Evolutionary conservation across 2,329 filamentous ascomycete species (phyloP).

Genomic region (Cercospora nicotianae): DNA sequence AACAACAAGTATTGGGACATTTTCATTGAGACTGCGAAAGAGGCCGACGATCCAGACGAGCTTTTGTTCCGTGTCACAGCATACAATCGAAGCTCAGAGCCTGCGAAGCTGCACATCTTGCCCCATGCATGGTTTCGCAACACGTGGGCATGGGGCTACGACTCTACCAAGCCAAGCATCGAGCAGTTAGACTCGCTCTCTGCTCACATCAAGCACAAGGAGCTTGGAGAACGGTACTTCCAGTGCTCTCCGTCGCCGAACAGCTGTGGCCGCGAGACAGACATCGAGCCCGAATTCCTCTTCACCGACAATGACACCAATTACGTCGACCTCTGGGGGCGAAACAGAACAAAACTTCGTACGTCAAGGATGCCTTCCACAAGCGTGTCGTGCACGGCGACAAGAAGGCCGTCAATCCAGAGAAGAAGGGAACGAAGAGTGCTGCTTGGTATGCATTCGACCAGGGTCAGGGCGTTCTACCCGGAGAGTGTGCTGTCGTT

Average conservation of each 20-base stretch:
- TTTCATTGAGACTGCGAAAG: conserved; percentile 93
- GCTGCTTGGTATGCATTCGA: conserved; percentile 92
- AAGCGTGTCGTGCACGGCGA: conserved; percentile 79
- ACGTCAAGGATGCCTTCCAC: conserved; percentile 96
- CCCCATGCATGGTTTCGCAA: conserved; percentile 97
- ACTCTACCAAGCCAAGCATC: conserved; percentile 82
- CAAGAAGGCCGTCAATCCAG: conserved; percentile 78
- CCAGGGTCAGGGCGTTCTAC: conserved; percentile 79
- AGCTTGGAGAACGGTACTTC: conserved; percentile 78
- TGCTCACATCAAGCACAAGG: conserved; percentile 74
- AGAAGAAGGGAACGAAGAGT: conserved; percentile 77
- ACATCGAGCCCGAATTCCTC: conserved; percentile 79
- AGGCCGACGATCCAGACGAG: conserved; percentile 86
- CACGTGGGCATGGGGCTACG: conserved; percentile 92
- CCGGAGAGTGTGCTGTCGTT: conserved; percentile 92
- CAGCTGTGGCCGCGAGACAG: conserved; percentile 72
- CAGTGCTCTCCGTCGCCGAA: conserved; percentile 88
- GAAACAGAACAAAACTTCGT: conserved; percentile 70
- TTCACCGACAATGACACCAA: conserved; percentile 98
- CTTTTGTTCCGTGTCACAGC: conserved; percentile 91
- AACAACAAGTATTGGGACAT: conserved; percentile 96
- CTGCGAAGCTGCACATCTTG: conserved; percentile 87
- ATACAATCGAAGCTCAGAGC: conserved; percentile 90
- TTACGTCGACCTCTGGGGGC: conserved; percentile 73
- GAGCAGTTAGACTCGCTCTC: conserved; percentile 64